Base-by-base conservation (phyloP, 2,329 filamentous ascomycete genomes). In the Eutypella sp. region DNA sequence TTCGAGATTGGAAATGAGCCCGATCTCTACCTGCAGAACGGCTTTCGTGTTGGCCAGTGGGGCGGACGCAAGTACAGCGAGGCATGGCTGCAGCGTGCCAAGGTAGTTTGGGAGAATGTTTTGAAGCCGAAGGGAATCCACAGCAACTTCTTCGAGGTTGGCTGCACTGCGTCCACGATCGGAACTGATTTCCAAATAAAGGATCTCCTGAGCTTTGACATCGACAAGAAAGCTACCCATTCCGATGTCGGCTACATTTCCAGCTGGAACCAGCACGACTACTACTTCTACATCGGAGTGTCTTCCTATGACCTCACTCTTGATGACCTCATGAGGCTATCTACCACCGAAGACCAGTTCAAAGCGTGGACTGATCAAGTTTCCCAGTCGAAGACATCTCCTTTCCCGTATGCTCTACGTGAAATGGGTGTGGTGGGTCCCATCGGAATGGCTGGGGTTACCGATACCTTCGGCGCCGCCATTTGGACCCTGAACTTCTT, bases 401-500 rank as follows among this genome's bases (percentile, higher is more conserved):
- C 64, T 1, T 63, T 69, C 39, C 70, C 71, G 13, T 76, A 74
- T 52, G 67, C 68, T n/a, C 60, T 76, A 20, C 69, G 74, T 9
- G 74, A 76, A 57, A 75, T 76, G 72, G 69, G 69, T 44, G 68
- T 71, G 31, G 69, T 75, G 19, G 73, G 74, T 1, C 74, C 74
- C 8, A 68, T 73, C 37, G 73, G 74, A 16, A 57, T 72, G 50
- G 55, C 60, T 23, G 67, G 66, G 42, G 66, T 76, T 46, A 73
- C 68, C 48, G 67, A 76, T 55, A 68, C 68, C 0, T 74, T 76
- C 47, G 73, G 69, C 31, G 68, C 72, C n/a, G 64, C 72, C 15
- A 62, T 77, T 15, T 77, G 73, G 72, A 70, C 70, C 9, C 64
- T 76, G 42, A 76, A 77, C 60, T 76, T 76, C 60, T 68, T 75